phyloP scores from a whole-genome alignment of 345 rosid genomes.

The Brassica cretica region DNA sequence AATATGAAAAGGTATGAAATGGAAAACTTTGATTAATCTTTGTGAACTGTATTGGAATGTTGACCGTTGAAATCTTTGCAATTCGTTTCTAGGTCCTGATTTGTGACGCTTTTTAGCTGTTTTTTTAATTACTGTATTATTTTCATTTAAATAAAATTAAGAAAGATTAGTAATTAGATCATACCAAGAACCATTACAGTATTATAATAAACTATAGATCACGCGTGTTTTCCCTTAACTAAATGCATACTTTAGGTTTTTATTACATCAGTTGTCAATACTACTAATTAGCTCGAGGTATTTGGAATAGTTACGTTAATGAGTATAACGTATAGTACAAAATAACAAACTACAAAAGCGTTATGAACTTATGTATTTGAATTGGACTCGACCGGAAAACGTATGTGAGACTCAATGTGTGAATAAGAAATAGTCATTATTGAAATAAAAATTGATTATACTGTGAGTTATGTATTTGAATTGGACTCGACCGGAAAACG shows the following conservation, averaged over 20 bases:
- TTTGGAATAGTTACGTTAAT: not conserved
- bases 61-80: constrained; percentile 38
- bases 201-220: not conserved
- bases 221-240: not conserved
- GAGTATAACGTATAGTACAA: constrained; percentile 1
- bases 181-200: not conserved
- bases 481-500: constrained; percentile 9
- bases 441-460: not conserved
- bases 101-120: constrained; percentile 16
- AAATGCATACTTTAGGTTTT: not conserved
- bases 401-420: constrained; percentile 25
- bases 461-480: not conserved
- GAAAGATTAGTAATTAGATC: constrained; percentile 1
- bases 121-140: constrained; percentile 7
- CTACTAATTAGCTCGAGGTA: not conserved
- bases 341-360: not conserved
- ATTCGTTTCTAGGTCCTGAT: constrained; percentile 20
- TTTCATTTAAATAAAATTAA: not conserved
- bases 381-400: not conserved
- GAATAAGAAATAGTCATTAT: constrained; percentile 23
- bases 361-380: not conserved
- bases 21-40: constrained; percentile 33
- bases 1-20: constrained; percentile 28
- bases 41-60: constrained; percentile 39
- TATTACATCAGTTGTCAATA: not conserved